A percentile compares a stretch with the other conserved stretches of the same genome.
Conservation (phyloP, 208 protist species). For the Wallacemonas sp. region DNA sequence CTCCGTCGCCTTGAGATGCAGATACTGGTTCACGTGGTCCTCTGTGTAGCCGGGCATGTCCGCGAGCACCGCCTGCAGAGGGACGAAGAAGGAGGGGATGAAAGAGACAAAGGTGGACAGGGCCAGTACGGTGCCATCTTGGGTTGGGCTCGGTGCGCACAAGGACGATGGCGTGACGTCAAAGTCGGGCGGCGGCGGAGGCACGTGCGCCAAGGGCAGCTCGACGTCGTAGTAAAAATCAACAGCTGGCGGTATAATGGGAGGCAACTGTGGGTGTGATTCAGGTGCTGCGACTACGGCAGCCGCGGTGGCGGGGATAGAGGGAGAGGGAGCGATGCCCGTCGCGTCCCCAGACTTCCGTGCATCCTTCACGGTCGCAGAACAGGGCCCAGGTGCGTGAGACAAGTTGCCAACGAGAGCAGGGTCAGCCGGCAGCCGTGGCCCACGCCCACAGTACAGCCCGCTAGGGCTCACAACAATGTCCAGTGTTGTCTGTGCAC, state of each 20-base stretch:
- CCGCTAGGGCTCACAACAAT: slow-evolving; percentile 53
- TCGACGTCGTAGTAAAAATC: slow-evolving; percentile 88
- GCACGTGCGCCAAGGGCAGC: slow-evolving; percentile 37
- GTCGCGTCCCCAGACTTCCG: too few relatives aligned
- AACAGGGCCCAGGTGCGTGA: too few relatives aligned
- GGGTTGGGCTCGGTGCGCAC: slow-evolving; percentile 30
- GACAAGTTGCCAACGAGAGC: neutral
- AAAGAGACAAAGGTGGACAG: slow-evolving; percentile 71
- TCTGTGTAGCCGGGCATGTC: slow-evolving; percentile 89
- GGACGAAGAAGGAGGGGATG: slow-evolving; percentile 90
- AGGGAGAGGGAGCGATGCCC: neutral
- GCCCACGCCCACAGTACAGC: slow-evolving; percentile 41
- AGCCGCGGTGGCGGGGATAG: neutral
- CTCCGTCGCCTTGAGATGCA: slow-evolving; percentile 62
- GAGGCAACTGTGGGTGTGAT: too few relatives aligned
- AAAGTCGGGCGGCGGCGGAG: slow-evolving; percentile 76
- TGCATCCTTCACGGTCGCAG: too few relatives aligned
- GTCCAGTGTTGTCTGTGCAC: slow-evolving; percentile 27
- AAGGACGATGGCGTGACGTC: slow-evolving; percentile 59
- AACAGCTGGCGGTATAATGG: slow-evolving; percentile 26
- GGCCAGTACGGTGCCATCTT: slow-evolving; percentile 64
- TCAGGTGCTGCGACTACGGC: neutral
- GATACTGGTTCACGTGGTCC: slow-evolving; percentile 75
- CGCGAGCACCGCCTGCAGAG: slow-evolving; percentile 55
- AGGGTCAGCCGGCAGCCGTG: neutral